phyloP scores from a whole-genome alignment of 768 basidiomycete species.

The Cystobasidium onofrii region DNA sequence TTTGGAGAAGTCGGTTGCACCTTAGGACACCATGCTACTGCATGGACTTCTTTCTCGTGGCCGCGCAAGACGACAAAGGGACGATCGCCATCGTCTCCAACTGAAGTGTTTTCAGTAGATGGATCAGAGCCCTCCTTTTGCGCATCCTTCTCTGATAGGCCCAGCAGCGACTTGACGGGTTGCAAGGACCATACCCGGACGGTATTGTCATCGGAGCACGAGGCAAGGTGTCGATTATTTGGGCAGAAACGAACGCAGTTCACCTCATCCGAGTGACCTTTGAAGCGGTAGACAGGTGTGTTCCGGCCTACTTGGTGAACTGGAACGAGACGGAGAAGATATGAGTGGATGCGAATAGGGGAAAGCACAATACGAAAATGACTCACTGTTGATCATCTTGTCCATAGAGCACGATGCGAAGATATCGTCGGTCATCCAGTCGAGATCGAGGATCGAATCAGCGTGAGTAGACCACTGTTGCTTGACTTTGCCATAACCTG shows the following conservation, averaged over 20 bases:
- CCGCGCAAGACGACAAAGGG: constrained; percentile 34
- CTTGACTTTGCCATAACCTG: constrained; percentile 39
- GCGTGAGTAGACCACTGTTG: constrained; percentile 39
- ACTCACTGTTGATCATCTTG: constrained; percentile 38
- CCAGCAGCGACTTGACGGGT: constrained; percentile 25
- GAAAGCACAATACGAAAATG: background rate
- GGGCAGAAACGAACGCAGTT: constrained; percentile 43
- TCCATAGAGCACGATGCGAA: constrained; percentile 40
- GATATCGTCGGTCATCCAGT: constrained; percentile 40
- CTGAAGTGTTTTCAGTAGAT: background rate
- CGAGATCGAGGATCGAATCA: constrained; percentile 39
- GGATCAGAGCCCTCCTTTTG: background rate
- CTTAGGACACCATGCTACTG: constrained; percentile 37
- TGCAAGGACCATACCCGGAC: constrained; percentile 43
- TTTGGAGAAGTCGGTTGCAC: constrained; percentile 27
- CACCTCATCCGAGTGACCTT: constrained; percentile 45
- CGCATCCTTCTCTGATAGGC: background rate
- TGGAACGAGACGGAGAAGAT: too few relatives aligned
- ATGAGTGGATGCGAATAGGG: too few relatives aligned
- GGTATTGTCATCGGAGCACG: constrained; percentile 43
- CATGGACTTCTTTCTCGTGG: constrained; percentile 39
- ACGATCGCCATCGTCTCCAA: constrained; percentile 19
- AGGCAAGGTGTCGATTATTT: constrained; percentile 40
- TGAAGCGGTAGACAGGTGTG: constrained; percentile 39
- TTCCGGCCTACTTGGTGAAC: constrained; percentile 30